phyloP scores from a whole-genome alignment of 768 basidiomycete genomes.

The Pulveroboletus ravenelii region DNA sequence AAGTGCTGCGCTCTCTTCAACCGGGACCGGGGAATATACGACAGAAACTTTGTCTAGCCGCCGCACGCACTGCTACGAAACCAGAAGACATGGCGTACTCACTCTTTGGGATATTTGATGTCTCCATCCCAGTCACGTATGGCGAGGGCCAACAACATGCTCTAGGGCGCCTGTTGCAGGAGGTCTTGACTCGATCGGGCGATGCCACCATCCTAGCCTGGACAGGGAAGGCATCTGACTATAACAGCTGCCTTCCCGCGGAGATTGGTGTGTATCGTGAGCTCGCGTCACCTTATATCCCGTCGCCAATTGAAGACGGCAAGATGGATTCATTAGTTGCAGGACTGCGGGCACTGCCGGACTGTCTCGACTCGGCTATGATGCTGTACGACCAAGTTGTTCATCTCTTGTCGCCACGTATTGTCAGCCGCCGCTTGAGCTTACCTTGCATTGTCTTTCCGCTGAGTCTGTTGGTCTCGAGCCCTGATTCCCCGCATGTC shows the following conservation, averaged over 20 bases:
- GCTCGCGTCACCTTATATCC: not conserved
- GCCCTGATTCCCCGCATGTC: not conserved
- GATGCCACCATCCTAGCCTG: not conserved
- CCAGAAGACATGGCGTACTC: no score
- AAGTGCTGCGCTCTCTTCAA: not conserved
- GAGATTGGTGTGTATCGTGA: not conserved
- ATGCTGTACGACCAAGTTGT: not conserved
- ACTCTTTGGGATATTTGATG: no score
- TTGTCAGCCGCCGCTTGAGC: no score
- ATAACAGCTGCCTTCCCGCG: not conserved
- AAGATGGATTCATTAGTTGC: not conserved
- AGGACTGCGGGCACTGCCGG: not conserved
- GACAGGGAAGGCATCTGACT: not conserved
- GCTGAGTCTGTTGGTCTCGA: not conserved
- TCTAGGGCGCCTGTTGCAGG: no score
- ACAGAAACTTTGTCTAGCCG: no score
- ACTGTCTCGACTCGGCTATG: not conserved
- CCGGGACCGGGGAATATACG: not conserved
- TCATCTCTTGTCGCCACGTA: not conserved
- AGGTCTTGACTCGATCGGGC: no score
- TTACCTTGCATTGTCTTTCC: no score
- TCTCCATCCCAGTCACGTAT: no score
- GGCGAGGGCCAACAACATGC: no score
- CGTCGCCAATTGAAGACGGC: not conserved
- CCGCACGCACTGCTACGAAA: no score